These are phyloP conservation scores for Termitomyces heimii DNA, from an alignment of 768 basidiomycete species.

Conservation along the genomic window DNA sequence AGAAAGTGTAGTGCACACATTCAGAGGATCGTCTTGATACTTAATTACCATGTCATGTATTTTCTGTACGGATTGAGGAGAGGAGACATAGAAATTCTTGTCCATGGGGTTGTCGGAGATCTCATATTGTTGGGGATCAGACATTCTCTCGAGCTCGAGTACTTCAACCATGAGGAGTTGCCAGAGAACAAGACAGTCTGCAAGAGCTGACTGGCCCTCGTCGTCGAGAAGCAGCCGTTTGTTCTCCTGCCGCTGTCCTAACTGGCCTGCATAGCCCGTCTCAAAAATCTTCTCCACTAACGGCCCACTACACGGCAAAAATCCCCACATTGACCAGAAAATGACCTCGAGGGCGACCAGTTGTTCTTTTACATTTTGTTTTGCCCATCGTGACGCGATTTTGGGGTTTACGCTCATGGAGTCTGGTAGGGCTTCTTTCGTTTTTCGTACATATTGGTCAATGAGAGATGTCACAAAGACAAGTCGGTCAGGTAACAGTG, in stretches of 20 bases:
- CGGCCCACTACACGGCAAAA: constrained; percentile 56
- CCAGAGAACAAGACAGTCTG: constrained; percentile 72
- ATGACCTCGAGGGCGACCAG: constrained; percentile 77
- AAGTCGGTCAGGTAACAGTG: constrained; percentile 57
- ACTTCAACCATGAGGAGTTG: constrained; percentile 75
- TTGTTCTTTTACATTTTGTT: constrained; percentile 75
- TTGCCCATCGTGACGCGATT: constrained; percentile 60
- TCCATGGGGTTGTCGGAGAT: constrained; percentile 44
- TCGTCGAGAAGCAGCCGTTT: constrained; percentile 67
- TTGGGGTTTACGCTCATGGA: constrained; percentile 44
- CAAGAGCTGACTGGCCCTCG: constrained; percentile 56
- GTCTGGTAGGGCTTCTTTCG: constrained; percentile 40
- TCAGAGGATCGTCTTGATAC: constrained; percentile 52
- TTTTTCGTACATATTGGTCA: constrained; percentile 53
- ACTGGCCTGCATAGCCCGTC: constrained; percentile 54
- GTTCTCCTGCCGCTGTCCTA: constrained; percentile 62
- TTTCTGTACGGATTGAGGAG: constrained; percentile 53
- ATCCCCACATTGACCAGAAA: constrained; percentile 86
- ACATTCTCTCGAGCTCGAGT: constrained; percentile 69
- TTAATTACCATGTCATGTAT: constrained; percentile 65
- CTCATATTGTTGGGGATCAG: constrained; percentile 45
- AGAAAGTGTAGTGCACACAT: constrained; percentile 65
- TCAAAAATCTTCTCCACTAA: constrained; percentile 60
- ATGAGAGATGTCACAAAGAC: constrained; percentile 60
- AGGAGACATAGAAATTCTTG: constrained; percentile 50